These are phyloP conservation scores for Globisporangium nunn DNA, from an alignment of 352 stramenopile species.

Conservation along the genomic window DNA sequence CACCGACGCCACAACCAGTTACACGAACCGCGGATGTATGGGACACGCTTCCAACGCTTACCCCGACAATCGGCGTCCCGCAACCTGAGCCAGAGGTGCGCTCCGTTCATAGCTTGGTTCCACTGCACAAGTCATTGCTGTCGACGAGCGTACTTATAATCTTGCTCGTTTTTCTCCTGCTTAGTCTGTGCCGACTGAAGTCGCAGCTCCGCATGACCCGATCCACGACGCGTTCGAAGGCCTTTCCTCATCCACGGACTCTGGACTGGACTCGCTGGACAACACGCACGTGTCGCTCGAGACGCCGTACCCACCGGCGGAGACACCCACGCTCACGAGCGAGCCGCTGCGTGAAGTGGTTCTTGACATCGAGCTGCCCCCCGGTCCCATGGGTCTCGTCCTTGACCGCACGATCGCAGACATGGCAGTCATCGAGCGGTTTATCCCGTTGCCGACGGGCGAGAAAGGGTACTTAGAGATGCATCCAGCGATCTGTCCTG, in stretches of 20 bases:
- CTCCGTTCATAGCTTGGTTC: background rate
- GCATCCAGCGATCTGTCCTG: slow-evolving; percentile 72
- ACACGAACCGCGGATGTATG: slow-evolving; percentile 41
- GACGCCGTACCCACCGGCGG: slow-evolving; percentile 16
- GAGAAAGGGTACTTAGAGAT: slow-evolving; percentile 70
- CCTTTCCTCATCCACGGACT: slow-evolving; percentile 36
- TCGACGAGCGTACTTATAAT: too few species aligned
- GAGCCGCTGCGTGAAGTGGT: slow-evolving; percentile 70
- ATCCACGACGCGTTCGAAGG: slow-evolving; percentile 84
- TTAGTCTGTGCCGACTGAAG: background rate
- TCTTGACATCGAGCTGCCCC: slow-evolving; percentile 71
- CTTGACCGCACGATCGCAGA: slow-evolving; percentile 69
- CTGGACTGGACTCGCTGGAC: slow-evolving; percentile 26
- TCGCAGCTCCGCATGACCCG: slow-evolving; percentile 24
- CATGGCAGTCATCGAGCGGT: slow-evolving; percentile 77
- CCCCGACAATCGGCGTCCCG: slow-evolving; percentile 10
- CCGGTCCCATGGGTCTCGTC: slow-evolving; percentile 78
- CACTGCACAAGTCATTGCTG: background rate
- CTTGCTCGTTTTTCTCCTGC: background rate
- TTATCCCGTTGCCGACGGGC: slow-evolving; percentile 60
- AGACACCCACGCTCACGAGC: slow-evolving; percentile 21
- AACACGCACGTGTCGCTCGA: slow-evolving; percentile 22
- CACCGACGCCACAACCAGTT: slow-evolving; percentile 4
- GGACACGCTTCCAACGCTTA: slow-evolving; percentile 48
- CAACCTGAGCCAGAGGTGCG: slow-evolving; percentile 1